A percentile compares a stretch with the other conserved stretches of the same genome.
Conservation (phyloP, 1,284 basidiomycete genomes). For the Caloboletus firmus region DNA sequence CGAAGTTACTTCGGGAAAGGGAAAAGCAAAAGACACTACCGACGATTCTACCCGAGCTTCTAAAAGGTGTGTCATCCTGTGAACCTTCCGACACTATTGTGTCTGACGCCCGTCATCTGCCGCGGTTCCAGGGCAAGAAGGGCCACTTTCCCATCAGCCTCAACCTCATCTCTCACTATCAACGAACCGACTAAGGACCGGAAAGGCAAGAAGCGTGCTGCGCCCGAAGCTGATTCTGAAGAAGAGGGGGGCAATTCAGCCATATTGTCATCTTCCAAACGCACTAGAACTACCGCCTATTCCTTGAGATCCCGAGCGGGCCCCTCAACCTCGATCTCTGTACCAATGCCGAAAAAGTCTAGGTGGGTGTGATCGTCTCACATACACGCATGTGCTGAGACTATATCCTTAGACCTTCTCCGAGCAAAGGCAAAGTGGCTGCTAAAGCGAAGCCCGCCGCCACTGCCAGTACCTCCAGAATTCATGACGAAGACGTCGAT, state of each 20-base stretch:
- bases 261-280: slow-evolving; percentile 51
- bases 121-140: slow-evolving; percentile 53
- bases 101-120: slow-evolving; percentile 27
- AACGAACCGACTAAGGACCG: slow-evolving; percentile 69
- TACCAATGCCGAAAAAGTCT: slow-evolving; percentile 72
- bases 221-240: slow-evolving; percentile 63
- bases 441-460: slow-evolving; percentile 61
- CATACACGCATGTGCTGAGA: slow-evolving; percentile 13
- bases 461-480: slow-evolving; percentile 56
- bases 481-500: slow-evolving; percentile 70
- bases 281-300: slow-evolving; percentile 55
- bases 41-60: slow-evolving; percentile 50
- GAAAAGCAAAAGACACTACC: slow-evolving; percentile 59
- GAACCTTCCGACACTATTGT: slow-evolving; percentile 17
- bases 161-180: slow-evolving; percentile 57
- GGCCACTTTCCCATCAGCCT: slow-evolving; percentile 46
- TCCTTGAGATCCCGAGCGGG: slow-evolving; percentile 63
- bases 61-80: slow-evolving; percentile 57
- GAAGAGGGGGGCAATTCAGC: slow-evolving; percentile 50
- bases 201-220: slow-evolving; percentile 85
- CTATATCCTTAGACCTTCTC: slow-evolving; percentile 40
- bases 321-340: slow-evolving; percentile 40
- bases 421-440: slow-evolving; percentile 62
- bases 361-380: slow-evolving; percentile 43
- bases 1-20: slow-evolving; percentile 53